These are phyloP conservation scores for Biscogniauxia marginata DNA, from an alignment of 2,329 filamentous ascomycete genomes.

Conservation along the genomic window DNA sequence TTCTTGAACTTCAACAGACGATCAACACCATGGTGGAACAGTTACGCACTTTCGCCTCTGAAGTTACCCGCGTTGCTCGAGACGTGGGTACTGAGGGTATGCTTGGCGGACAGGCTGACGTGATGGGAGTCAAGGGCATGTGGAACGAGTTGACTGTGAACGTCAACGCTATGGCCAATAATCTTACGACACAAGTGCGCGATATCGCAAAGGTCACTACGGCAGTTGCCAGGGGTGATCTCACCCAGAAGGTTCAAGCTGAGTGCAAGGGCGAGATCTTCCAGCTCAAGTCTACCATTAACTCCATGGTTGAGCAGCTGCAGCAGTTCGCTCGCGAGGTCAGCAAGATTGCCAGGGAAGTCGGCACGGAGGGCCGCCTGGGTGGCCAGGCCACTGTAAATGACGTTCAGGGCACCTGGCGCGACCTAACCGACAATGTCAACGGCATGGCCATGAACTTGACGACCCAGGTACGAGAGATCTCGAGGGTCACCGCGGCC, in stretches of 20 bases:
- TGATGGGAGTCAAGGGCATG: conserved; percentile 82
- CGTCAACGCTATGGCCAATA: conserved; percentile 86
- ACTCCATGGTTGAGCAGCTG: conserved; percentile 97
- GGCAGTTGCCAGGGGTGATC: conserved; percentile 76
- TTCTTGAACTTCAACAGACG: conserved; percentile 78
- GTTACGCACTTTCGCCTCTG: conserved; percentile 77
- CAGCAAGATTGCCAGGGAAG: conserved; percentile 92
- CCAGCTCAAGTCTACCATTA: conserved; percentile 96
- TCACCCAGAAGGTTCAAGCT: conserved; percentile 95
- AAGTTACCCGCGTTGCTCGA: conserved; percentile 78
- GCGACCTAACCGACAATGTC: conserved; percentile 90
- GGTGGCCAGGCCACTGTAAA: conserved; percentile 95
- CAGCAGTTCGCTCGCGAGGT: conserved; percentile 97
- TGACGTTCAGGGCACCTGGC: conserved; percentile 96
- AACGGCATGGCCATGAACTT: conserved; percentile 99
- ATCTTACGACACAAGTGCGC: conserved; percentile 83
- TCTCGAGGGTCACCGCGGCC: conserved; percentile 93
- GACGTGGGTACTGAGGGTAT: conserved; percentile 85
- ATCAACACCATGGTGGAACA: conserved; percentile 92
- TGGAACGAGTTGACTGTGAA: conserved; percentile 87
- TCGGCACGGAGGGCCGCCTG: conserved; percentile 91
- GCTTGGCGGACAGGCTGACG: conserved; percentile 77
- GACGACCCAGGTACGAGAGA: conserved; percentile 95
- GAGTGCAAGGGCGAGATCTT: conserved; percentile 89
- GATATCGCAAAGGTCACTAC: conserved; percentile 87